Evolutionary conservation across 352 stramenopile genomes (phyloP).

Genomic region (Phytopythium ostracodes): DNA sequence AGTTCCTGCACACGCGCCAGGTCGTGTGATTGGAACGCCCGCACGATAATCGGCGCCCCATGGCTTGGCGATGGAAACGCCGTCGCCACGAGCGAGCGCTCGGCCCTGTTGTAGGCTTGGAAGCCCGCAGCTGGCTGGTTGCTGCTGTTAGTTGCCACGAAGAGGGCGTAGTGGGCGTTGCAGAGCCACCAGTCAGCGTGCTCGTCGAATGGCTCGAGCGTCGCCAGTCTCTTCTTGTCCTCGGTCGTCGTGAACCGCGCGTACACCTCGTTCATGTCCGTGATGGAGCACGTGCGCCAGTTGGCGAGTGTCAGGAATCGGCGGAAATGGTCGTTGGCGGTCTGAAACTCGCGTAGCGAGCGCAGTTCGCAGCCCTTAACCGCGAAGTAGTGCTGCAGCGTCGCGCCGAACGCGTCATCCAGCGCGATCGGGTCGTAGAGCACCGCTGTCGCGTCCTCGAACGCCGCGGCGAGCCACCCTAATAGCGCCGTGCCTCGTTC

Average conservation of each 20-base stretch:
- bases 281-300: slow-evolving; percentile 41
- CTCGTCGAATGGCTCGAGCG: slow-evolving; percentile 67
- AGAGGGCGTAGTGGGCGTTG: slow-evolving; percentile 68
- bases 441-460: slow-evolving; percentile 37
- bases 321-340: slow-evolving; percentile 31
- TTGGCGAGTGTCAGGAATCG: slow-evolving; percentile 23
- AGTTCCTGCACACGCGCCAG: slow-evolving; percentile 39
- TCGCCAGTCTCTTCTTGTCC: slow-evolving; percentile 44
- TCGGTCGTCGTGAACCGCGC: slow-evolving; percentile 20
- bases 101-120: slow-evolving; percentile 1
- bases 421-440: slow-evolving; percentile 65
- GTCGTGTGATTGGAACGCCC: slow-evolving; percentile 48
- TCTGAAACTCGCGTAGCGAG: slow-evolving; percentile 30
- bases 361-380: slow-evolving; percentile 67
- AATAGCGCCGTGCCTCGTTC: slow-evolving; percentile 41
- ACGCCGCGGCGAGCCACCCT: slow-evolving; percentile 31
- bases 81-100: slow-evolving; percentile 3
- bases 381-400: slow-evolving; percentile 57
- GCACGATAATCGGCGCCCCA: slow-evolving; percentile 20
- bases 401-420: slow-evolving; percentile 36
- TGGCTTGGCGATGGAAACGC: not conserved
- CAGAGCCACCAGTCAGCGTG: slow-evolving; percentile 58
- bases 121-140: not conserved
- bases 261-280: slow-evolving; percentile 70
- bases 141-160: slow-evolving; percentile 33